phyloP scores from a whole-genome alignment of 2,329 filamentous ascomycete genomes.

The Diaporthe batatas region DNA sequence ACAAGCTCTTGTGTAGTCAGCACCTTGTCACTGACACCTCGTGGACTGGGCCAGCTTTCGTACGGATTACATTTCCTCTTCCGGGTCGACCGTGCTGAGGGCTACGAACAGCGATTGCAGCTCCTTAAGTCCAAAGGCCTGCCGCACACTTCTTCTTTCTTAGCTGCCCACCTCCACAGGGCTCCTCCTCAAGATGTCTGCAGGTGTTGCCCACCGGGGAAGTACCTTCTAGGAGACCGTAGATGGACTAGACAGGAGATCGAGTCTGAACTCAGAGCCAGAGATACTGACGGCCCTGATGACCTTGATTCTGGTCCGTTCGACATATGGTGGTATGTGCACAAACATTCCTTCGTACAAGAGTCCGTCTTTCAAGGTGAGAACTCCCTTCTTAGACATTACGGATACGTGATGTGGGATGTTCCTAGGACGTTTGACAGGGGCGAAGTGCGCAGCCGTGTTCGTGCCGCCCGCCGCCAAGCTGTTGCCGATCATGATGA shows the following conservation, averaged over 20 bases:
- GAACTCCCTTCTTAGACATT: not conserved
- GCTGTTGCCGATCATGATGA: not conserved
- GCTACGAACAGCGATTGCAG: not conserved
- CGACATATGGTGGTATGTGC: not conserved
- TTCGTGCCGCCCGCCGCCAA: not conserved
- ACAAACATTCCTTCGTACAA: not conserved
- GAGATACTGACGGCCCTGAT: no score
- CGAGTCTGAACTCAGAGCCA: no score
- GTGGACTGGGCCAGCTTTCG: not conserved
- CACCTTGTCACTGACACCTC: not conserved
- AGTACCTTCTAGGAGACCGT: not conserved
- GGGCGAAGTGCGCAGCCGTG: not conserved
- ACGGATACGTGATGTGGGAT: conserved; percentile 3
- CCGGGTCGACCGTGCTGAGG: not conserved
- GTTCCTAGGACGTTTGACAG: not conserved
- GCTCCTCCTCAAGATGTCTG: not conserved
- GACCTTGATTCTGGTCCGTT: no score
- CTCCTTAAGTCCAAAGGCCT: not conserved
- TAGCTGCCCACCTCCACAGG: not conserved
- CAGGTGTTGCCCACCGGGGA: not conserved
- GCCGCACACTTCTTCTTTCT: not conserved
- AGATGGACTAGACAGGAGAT: not conserved
- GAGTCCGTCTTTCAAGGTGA: not conserved
- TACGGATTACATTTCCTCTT: not conserved
- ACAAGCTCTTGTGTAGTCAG: not conserved